Conservation (phyloP, 257 asterid species). For the Solanum dulcamara region DNA sequence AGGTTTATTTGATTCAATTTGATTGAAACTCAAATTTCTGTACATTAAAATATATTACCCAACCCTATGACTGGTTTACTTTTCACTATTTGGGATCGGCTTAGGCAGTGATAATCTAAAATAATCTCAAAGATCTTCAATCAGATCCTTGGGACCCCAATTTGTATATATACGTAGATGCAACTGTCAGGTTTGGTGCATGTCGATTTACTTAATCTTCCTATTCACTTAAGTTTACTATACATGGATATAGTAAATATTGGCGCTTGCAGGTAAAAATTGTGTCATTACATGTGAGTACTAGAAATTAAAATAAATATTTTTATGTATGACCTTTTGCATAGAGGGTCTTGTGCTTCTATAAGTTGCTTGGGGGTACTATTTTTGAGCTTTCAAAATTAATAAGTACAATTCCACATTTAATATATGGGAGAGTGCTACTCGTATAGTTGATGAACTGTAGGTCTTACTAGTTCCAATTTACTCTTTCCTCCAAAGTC, state of each 20-base stretch:
- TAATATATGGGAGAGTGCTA: neutral
- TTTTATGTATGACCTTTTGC: neutral
- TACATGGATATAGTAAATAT: neutral
- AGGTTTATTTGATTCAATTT: neutral
- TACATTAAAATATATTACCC: neutral
- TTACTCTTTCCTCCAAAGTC: neutral
- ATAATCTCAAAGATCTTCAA: neutral
- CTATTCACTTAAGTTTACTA: neutral
- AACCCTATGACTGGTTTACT: neutral
- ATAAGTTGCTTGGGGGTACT: neutral
- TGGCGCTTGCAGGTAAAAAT: neutral
- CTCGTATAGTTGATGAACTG: neutral
- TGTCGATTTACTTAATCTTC: neutral
- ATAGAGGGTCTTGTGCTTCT: neutral
- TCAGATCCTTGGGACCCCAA: neutral
- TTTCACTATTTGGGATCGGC: neutral
- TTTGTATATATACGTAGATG: neutral
- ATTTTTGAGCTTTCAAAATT: neutral
- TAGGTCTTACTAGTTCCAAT: neutral
- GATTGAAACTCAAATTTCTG: neutral
- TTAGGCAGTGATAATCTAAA: neutral
- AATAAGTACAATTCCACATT: neutral
- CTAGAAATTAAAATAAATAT: neutral
- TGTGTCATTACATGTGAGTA: neutral
- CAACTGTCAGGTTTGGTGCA: neutral